Evolutionary conservation across 257 asterid species (phyloP).

Genomic region (Petrea volubilis): DNA sequence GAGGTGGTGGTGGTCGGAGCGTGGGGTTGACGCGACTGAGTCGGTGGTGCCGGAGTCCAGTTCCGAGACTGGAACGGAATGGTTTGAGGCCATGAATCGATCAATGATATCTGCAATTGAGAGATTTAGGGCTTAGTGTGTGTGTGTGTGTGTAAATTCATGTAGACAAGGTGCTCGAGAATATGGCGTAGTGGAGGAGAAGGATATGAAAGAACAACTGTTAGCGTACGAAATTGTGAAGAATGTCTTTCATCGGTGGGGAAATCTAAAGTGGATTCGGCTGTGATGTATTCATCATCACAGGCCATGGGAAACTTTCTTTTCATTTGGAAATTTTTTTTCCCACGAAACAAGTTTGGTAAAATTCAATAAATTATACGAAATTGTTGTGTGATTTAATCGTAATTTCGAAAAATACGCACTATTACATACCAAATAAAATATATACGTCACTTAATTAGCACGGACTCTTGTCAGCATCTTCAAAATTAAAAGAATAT

Average conservation of each 20-base stretch:
- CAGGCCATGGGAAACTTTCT: slow-evolving; percentile 1
- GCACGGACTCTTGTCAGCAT: no score
- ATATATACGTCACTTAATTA: no score
- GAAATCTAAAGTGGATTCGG: background rate
- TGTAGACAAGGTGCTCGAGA: background rate
- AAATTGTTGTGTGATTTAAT: no score
- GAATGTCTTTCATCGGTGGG: slow-evolving; percentile 23
- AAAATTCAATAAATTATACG: no score
- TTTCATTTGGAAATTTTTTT: no score
- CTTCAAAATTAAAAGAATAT: no score
- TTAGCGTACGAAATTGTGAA: slow-evolving; percentile 25
- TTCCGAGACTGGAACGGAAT: slow-evolving; percentile 38
- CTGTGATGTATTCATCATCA: slow-evolving; percentile 18
- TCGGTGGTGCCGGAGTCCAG: slow-evolving; percentile 57
- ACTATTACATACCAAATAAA: no score
- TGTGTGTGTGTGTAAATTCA: background rate
- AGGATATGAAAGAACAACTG: slow-evolving; percentile 19
- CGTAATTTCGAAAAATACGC: no score
- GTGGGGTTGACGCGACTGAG: slow-evolving; percentile 75
- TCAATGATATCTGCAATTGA: slow-evolving; percentile 6
- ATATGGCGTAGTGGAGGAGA: slow-evolving; percentile 10
- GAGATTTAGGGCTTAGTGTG: background rate
- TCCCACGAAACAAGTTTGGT: no score
- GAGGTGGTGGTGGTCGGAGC: slow-evolving; percentile 56
- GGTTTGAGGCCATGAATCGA: slow-evolving; percentile 44